phyloP scores from a whole-genome alignment of 2,329 filamentous ascomycete species.

The Trichoderma sp. region DNA sequence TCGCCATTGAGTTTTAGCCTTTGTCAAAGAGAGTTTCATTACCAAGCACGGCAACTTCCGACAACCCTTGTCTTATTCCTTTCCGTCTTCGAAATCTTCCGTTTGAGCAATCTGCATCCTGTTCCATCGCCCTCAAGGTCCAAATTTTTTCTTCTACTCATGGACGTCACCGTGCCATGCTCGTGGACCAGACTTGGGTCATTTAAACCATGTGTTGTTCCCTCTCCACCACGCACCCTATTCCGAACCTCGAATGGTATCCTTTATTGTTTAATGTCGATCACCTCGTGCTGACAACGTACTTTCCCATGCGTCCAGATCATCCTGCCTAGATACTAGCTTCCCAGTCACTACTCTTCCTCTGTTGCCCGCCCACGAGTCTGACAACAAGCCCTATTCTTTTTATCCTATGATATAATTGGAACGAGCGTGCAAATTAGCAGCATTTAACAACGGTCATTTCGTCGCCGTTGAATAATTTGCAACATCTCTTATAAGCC shows the following conservation, averaged over 20 bases:
- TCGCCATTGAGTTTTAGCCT: background rate
- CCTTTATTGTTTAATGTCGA: background rate
- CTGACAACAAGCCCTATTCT: constrained; percentile 1
- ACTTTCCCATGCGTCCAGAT: constrained; percentile 14
- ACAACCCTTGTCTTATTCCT: background rate
- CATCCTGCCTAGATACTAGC: constrained; percentile 11
- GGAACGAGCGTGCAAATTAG: background rate
- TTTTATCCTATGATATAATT: constrained; percentile 15
- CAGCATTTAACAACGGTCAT: background rate
- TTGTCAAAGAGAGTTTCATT: background rate
- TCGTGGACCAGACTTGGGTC: background rate
- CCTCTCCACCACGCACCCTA: background rate
- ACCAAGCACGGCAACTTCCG: background rate
- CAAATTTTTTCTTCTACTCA: background rate
- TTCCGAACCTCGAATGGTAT: background rate
- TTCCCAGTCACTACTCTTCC: constrained; percentile 7
- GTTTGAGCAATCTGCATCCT: background rate
- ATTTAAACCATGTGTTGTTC: constrained; percentile 6
- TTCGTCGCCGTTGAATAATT: constrained; percentile 1
- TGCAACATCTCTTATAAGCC: background rate
- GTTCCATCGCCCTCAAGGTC: background rate
- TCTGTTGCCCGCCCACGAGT: background rate
- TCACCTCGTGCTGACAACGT: constrained; percentile 17
- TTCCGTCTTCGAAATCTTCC: background rate
- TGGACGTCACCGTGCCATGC: background rate